These are phyloP conservation scores for Echria macrotheca DNA, from an alignment of 495 filamentous ascomycete genomes.

Conservation along the genomic window DNA sequence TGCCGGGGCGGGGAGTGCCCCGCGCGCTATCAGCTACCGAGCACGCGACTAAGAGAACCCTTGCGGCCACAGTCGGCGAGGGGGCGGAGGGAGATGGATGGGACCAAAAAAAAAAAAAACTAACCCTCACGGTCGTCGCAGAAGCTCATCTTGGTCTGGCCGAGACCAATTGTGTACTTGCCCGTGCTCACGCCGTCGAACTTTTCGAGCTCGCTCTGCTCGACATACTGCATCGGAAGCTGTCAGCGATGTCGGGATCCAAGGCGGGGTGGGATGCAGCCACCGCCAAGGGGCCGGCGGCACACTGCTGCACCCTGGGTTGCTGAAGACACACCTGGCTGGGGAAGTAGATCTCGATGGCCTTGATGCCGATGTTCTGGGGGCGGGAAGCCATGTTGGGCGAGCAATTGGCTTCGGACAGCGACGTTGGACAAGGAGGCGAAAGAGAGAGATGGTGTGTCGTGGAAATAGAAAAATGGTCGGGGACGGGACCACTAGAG, in stretches of 20 bases:
- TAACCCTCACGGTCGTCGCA: conserved; percentile 97
- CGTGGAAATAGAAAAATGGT: conserved; percentile 10
- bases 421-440: background rate
- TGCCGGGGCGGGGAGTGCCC: conserved; percentile 33
- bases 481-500: conserved; percentile 8
- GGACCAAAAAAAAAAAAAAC: conserved; percentile 21
- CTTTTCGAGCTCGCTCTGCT: conserved; percentile 93
- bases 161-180: conserved; percentile 99
- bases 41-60: conserved; percentile 8
- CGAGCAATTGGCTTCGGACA: conserved; percentile 23
- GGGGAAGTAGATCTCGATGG: conserved; percentile 98
- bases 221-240: conserved; percentile 69
- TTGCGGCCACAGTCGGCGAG: too few species aligned
- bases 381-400: conserved; percentile 77
- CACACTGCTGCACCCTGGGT: background rate
- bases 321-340: conserved; percentile 64
- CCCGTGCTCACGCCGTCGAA: conserved; percentile 92
- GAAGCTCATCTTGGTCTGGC: conserved; percentile 99
- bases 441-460: conserved; percentile 18
- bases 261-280: background rate
- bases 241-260: conserved; percentile 27
- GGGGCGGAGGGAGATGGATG: too few species aligned
- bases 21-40: conserved; percentile 23
- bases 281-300: background rate
- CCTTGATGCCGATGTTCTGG: conserved; percentile 98